A percentile compares a stretch with the other conserved stretches of the same genome.
Evolutionary conservation across 2,329 filamentous ascomycete genomes (phyloP).

Genomic region (Hypomyces perniciosus): DNA sequence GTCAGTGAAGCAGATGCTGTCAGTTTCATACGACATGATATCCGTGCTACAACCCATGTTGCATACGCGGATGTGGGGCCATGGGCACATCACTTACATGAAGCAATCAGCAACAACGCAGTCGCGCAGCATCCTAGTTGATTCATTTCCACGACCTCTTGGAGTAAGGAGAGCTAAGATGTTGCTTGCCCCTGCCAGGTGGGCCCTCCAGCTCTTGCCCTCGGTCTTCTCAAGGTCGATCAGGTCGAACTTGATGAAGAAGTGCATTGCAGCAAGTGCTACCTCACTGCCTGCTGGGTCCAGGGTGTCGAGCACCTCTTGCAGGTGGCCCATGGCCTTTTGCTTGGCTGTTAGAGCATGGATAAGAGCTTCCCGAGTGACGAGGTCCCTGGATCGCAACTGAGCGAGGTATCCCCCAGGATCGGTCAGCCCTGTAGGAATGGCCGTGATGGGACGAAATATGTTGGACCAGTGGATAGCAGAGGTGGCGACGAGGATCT

Average conservation of each 20-base stretch:
- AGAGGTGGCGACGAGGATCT: conserved; percentile 44
- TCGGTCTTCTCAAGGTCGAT: conserved; percentile 40
- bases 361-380: conserved; percentile 35
- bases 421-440: conserved; percentile 26
- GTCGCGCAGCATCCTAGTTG: conserved; percentile 35
- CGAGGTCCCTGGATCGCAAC: conserved; percentile 33
- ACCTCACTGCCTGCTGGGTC: conserved; percentile 39
- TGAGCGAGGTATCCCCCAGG: conserved; percentile 31
- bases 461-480: conserved; percentile 45
- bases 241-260: conserved; percentile 47
- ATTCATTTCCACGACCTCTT: conserved; percentile 16
- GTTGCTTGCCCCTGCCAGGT: conserved; percentile 40
- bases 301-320: conserved; percentile 33
- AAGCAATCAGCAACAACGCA: conserved; percentile 44
- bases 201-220: conserved; percentile 38
- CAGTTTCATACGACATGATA: not conserved
- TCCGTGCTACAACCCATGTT: not conserved
- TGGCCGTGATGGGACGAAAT: conserved; percentile 29
- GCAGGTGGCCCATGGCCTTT: conserved; percentile 39
- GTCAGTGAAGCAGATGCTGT: conserved; percentile 7
- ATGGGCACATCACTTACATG: conserved; percentile 29
- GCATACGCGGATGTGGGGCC: not conserved
- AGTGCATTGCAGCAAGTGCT: conserved; percentile 42
- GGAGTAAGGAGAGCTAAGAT: conserved; percentile 33
- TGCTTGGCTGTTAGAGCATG: conserved; percentile 44